A percentile compares a stretch with the other conserved stretches of the same genome.
Conservation (phyloP, 148 eudicot genomes). For the Rhododendron mucronatum region DNA sequence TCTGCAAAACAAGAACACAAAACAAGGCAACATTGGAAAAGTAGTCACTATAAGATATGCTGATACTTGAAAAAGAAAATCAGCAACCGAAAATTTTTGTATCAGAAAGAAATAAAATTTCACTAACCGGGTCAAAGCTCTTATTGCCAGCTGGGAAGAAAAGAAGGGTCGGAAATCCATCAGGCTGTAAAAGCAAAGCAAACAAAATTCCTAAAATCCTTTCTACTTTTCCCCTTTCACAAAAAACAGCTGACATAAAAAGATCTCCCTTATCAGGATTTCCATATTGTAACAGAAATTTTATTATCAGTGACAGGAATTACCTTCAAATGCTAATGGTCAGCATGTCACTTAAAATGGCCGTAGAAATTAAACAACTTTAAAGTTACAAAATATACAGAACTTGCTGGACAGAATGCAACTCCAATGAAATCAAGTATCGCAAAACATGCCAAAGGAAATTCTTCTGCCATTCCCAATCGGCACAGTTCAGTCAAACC, state of each 20-base stretch:
- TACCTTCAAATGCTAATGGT: neutral
- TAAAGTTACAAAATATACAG: neutral
- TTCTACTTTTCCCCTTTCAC: neutral
- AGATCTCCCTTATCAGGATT: neutral
- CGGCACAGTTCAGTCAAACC: neutral
- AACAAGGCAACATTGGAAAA: neutral
- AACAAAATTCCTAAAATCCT: neutral
- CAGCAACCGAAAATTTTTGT: neutral
- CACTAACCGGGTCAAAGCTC: constrained; percentile 78
- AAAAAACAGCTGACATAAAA: neutral
- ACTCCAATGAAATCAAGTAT: neutral
- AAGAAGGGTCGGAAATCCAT: constrained; percentile 56
- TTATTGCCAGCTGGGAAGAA: constrained; percentile 93
- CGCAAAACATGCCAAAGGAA: neutral
- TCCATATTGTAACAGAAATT: neutral
- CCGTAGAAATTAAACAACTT: neutral
- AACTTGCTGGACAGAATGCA: neutral
- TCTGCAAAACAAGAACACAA: constrained; percentile 32
- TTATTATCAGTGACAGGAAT: neutral
- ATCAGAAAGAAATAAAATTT: neutral
- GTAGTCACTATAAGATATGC: neutral
- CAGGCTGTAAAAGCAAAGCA: constrained; percentile 25
- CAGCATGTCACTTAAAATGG: neutral
- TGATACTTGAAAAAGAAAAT: neutral
- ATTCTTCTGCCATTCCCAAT: neutral